Conservation (phyloP, 1,139 yeast species). For the Suhomyces maxii region DNA sequence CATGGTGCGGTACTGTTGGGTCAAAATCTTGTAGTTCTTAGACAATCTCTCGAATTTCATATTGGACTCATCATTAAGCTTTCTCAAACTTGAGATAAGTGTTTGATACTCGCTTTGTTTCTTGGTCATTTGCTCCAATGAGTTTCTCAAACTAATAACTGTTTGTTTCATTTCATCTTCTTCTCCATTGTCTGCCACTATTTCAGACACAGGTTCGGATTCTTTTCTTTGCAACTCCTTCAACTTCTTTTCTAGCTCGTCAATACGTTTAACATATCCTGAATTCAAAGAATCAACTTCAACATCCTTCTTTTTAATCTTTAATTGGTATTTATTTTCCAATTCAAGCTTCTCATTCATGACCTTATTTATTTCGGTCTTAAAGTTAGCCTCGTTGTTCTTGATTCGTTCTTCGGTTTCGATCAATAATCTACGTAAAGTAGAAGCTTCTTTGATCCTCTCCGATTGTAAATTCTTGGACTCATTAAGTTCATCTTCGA, state of each 20-base stretch:
- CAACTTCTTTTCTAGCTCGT: slow-evolving; percentile 43
- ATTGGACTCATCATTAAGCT: slow-evolving; percentile 65
- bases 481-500: slow-evolving; percentile 82
- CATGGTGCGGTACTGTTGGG: slow-evolving; percentile 54
- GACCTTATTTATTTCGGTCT: slow-evolving; percentile 29
- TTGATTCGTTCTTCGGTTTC: slow-evolving; percentile 67
- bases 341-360: slow-evolving; percentile 61
- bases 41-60: slow-evolving; percentile 65
- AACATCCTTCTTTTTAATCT: slow-evolving; percentile 51
- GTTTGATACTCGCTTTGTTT: slow-evolving; percentile 58
- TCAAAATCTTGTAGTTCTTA: slow-evolving; percentile 61
- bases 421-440: slow-evolving; percentile 64
- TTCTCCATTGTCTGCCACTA: slow-evolving; percentile 22
- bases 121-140: slow-evolving; percentile 51
- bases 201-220: slow-evolving; percentile 14
- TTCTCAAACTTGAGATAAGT: slow-evolving; percentile 57
- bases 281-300: slow-evolving; percentile 41
- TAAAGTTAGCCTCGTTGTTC: slow-evolving; percentile 37
- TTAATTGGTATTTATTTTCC: slow-evolving; percentile 53
- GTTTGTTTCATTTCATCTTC: slow-evolving; percentile 31
- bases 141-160: slow-evolving; percentile 50
- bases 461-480: slow-evolving; percentile 73
- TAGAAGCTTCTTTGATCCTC: slow-evolving; percentile 73
- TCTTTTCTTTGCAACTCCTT: slow-evolving; percentile 26
- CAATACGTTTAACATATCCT: slow-evolving; percentile 25